phyloP scores from a whole-genome alignment of 768 basidiomycete species.

The Boletus subcaerulescens region DNA sequence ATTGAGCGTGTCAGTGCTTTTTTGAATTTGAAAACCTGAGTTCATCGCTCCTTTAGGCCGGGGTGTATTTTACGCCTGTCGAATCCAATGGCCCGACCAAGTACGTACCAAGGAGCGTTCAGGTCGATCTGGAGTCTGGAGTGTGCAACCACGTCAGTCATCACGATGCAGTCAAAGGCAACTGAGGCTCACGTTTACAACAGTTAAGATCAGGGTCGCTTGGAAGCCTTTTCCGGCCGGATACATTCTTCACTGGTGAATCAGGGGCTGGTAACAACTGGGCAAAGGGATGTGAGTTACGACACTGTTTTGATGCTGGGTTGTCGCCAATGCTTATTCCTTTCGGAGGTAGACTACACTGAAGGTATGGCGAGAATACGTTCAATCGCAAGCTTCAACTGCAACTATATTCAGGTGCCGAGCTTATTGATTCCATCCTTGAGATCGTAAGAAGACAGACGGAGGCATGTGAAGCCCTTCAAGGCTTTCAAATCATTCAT shows the following conservation, averaged over 20 bases:
- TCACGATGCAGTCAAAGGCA: background rate
- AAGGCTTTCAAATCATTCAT: slow-evolving; percentile 88
- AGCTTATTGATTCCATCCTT: slow-evolving; percentile 82
- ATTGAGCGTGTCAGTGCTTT: slow-evolving; percentile 59
- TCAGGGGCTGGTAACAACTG: slow-evolving; percentile 87
- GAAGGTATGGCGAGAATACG: slow-evolving; percentile 54
- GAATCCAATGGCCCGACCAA: slow-evolving; percentile 50
- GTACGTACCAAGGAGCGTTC: slow-evolving; percentile 88
- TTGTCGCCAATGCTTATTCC: slow-evolving; percentile 17
- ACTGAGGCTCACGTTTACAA: slow-evolving; percentile 1
- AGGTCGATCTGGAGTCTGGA: slow-evolving; percentile 86
- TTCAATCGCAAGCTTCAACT: background rate
- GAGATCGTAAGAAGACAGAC: slow-evolving; percentile 79
- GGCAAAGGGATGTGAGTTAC: slow-evolving; percentile 84
- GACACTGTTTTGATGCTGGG: slow-evolving; percentile 10
- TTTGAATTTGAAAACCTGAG: background rate
- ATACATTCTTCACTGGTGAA: slow-evolving; percentile 70
- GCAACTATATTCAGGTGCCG: slow-evolving; percentile 58
- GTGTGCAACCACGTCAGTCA: slow-evolving; percentile 72
- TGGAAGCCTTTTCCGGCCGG: slow-evolving; percentile 80
- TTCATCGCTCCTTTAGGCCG: slow-evolving; percentile 45
- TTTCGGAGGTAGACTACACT: slow-evolving; percentile 63
- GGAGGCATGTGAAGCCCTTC: slow-evolving; percentile 80
- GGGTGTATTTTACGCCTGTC: slow-evolving; percentile 80
- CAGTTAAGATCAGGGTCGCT: slow-evolving; percentile 68